Percentiles rank a stretch among this genome's conserved stretches.
Conservation (phyloP, 2,329 filamentous ascomycete species). For the Plenodomus biglobosus region DNA sequence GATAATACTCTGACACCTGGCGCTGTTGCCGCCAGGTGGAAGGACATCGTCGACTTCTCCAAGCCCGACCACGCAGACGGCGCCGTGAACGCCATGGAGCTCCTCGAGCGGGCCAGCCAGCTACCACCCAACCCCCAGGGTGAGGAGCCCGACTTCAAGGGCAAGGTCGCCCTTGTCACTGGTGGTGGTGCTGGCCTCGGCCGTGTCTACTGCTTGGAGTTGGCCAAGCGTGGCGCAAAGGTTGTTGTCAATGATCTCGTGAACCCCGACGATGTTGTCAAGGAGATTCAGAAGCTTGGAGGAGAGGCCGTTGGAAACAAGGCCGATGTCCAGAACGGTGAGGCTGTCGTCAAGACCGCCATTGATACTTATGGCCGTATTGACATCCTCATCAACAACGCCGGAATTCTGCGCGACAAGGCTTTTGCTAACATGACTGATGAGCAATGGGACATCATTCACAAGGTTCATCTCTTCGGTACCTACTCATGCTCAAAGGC, state of each 20-base stretch:
- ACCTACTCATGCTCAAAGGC: constrained; percentile 98
- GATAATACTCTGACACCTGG: constrained; percentile 86
- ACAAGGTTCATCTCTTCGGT: constrained; percentile 89
- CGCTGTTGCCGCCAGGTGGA: constrained; percentile 87
- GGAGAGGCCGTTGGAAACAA: constrained; percentile 92
- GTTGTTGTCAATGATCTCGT: constrained; percentile 96
- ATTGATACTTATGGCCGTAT: constrained; percentile 93
- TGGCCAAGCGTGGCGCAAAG: constrained; percentile 79
- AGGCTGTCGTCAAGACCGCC: constrained; percentile 85
- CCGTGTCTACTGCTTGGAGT: constrained; percentile 84
- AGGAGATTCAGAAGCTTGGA: constrained; percentile 87
- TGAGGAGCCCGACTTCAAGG: constrained; percentile 41
- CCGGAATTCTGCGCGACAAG: constrained; percentile 96
- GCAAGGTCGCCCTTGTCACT: constrained; percentile 43
- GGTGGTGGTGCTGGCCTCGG: constrained; percentile 64
- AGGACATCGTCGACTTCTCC: constrained; percentile 83
- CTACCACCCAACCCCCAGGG: constrained; percentile 36
- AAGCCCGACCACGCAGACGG: constrained; percentile 79
- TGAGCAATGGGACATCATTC: constrained; percentile 84
- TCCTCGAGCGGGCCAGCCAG: constrained; percentile 51
- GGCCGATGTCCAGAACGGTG: constrained; percentile 89
- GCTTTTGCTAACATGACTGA: constrained; percentile 98
- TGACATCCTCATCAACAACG: constrained; percentile 97
- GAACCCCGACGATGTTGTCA: constrained; percentile 85
- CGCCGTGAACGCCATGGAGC: constrained; percentile 81